These are phyloP conservation scores for Pyrus betulifolia DNA, from an alignment of 306 rosid genomes.

Conservation along the genomic window DNA sequence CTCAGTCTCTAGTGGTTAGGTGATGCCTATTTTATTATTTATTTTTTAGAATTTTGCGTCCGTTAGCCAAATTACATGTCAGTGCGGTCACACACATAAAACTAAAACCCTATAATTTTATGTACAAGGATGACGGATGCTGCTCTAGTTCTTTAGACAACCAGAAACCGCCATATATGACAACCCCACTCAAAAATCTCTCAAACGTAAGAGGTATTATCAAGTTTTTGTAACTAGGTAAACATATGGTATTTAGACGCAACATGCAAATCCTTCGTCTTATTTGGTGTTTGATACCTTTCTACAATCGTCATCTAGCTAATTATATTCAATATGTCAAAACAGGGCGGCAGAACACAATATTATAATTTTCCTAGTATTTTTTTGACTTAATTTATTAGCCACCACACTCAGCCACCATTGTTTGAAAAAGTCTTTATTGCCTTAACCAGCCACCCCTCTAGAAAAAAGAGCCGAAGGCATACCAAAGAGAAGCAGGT, in stretches of 20 bases:
- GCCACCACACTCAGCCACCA: background rate
- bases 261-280: background rate
- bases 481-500: background rate
- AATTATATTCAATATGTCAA: background rate
- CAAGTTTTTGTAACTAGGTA: background rate
- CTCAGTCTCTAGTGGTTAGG: too few species aligned
- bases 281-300: background rate
- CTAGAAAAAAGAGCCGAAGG: background rate
- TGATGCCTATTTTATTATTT: too few species aligned
- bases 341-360: background rate
- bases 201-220: background rate
- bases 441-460: background rate
- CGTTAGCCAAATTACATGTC: too few species aligned
- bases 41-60: too few species aligned
- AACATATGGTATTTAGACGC: background rate
- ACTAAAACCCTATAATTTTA: too few species aligned
- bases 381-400: background rate
- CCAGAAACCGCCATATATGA: too few species aligned
- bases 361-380: background rate
- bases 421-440: background rate
- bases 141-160: too few species aligned
- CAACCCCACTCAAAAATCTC: background rate
- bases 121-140: too few species aligned
- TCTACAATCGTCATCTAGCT: background rate
- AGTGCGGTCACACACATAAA: too few species aligned